A percentile compares a stretch with the other conserved stretches of the same genome.
phyloP scores from a whole-genome alignment of 1,139 yeast genomes.

The Candida anutae region DNA sequence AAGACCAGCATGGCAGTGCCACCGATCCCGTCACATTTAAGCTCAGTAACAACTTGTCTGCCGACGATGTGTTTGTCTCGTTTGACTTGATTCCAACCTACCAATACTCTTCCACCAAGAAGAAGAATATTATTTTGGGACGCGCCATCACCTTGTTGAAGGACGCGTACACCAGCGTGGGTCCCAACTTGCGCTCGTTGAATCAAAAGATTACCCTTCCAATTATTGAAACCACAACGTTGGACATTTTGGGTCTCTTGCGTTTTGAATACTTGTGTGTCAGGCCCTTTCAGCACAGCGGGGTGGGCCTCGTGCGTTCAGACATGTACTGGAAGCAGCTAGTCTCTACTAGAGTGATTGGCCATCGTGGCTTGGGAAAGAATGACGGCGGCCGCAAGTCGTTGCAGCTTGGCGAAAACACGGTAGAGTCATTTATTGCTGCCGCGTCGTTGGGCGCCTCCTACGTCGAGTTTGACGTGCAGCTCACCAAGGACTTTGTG shows the following conservation, averaged over 20 bases:
- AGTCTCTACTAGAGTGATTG: slow-evolving; percentile 86
- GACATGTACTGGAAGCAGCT: slow-evolving; percentile 91
- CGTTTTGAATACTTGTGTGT: slow-evolving; percentile 70
- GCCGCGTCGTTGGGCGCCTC: slow-evolving; percentile 94
- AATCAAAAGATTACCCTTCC: slow-evolving; percentile 69
- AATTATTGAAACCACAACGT: slow-evolving; percentile 59
- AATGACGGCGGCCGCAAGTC: slow-evolving; percentile 65
- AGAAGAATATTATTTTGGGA: slow-evolving; percentile 53
- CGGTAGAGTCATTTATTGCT: slow-evolving; percentile 90
- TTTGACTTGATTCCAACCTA: slow-evolving; percentile 95
- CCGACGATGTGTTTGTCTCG: slow-evolving; percentile 53
- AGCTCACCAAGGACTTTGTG: slow-evolving; percentile 83
- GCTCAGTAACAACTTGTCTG: slow-evolving; percentile 39
- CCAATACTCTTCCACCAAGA: slow-evolving; percentile 26
- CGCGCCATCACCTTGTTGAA: slow-evolving; percentile 77
- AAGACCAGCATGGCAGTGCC: slow-evolving; percentile 68
- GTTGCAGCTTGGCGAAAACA: slow-evolving; percentile 90
- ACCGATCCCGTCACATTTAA: slow-evolving; percentile 80
- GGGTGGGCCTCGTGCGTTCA: slow-evolving; percentile 59
- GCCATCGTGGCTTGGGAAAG: slow-evolving; percentile 94
- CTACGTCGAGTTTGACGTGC: slow-evolving; percentile 94
- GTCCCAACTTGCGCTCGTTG: slow-evolving; percentile 61
- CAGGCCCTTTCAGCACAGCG: slow-evolving; percentile 66
- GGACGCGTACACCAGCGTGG: slow-evolving; percentile 60
- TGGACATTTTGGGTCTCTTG: slow-evolving; percentile 72